Conservation (phyloP, 345 rosid genomes). For the Eucalyptus sp. region DNA sequence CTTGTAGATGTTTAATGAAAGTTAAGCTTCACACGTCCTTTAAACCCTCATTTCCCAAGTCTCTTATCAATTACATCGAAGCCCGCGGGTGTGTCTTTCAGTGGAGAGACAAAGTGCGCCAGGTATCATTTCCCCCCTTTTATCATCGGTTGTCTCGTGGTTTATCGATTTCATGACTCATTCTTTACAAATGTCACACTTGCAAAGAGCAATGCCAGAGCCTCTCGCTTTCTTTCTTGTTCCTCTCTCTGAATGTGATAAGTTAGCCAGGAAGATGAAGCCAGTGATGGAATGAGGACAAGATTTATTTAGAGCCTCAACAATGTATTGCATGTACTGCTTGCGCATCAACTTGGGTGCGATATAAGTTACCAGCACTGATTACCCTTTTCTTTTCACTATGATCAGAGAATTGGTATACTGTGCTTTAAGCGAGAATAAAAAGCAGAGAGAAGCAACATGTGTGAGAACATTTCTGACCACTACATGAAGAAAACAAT, state of each 20-base stretch:
- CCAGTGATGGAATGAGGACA: neutral
- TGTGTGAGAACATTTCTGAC: neutral
- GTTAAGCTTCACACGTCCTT: conserved; percentile 53
- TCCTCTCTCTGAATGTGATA: neutral
- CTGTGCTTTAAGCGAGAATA: neutral
- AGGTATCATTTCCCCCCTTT: conserved; percentile 7
- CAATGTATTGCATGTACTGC: neutral
- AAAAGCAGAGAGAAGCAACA: neutral
- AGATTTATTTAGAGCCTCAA: neutral
- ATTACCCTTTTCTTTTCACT: neutral
- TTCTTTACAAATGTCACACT: neutral
- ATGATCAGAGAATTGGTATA: neutral
- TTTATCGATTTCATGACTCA: neutral
- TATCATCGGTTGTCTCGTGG: neutral
- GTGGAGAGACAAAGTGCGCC: conserved; percentile 54
- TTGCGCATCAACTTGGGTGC: neutral
- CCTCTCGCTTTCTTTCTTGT: neutral
- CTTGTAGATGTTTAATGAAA: conserved; percentile 47
- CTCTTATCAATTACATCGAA: conserved; percentile 35
- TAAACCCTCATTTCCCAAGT: conserved; percentile 21
- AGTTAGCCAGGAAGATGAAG: neutral
- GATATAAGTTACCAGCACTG: neutral
- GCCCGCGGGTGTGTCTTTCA: conserved; percentile 51
- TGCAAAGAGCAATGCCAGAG: neutral
- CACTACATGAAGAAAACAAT: neutral